Base-by-base conservation (phyloP, 306 rosid species). In the Corylus americana region DNA sequence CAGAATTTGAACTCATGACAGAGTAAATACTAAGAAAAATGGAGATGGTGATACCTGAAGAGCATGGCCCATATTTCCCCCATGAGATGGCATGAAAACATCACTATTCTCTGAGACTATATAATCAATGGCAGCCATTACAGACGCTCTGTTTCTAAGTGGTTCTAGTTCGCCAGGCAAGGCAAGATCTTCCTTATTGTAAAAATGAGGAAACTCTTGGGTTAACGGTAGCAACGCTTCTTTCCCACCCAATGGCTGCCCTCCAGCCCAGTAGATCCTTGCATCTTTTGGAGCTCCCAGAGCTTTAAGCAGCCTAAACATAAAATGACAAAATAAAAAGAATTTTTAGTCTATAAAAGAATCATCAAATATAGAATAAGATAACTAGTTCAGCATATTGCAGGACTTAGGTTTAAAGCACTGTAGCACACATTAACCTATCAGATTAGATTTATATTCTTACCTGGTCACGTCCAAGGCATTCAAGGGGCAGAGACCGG, bases 71-170 rank as follows among this genome's bases (percentile, higher is more conserved):
- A 95, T 95, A 49, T 95, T 95, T 79, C 99, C 99, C 14, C 99
- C 99, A 83, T 95, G 99, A 74, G 98, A 93, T 27, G 99, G 98
- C 98, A 95, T 90, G 94, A 95, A 95, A 72, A 95, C 96, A 73
- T 95, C 94, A 57, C 99, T 93, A 59, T 87, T 90, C 87, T 93
- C 92, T 0, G 93, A 90, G 42, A 95, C 97, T 74, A 95, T 88
- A 78, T 89, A 95, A 82, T 95, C 99, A 55, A 95, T 86, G 68
- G 99, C 99, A 78, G 99, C 99, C 99, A 93, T 83, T 54, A 95
- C 57, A 18, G 99, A 95, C 54, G 99, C 98, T 75, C 87, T 88
- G 8, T 83, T 87, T 35, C 85, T 85, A 74, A 95, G 89, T 4
- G 96, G 94, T 47, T 91, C 86, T 20, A 95, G 86, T 66, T 95